A percentile compares a stretch with the other conserved stretches of the same genome.
Conservation (phyloP, 2,329 filamentous ascomycete genomes). For the Epichloe uncinata region DNA sequence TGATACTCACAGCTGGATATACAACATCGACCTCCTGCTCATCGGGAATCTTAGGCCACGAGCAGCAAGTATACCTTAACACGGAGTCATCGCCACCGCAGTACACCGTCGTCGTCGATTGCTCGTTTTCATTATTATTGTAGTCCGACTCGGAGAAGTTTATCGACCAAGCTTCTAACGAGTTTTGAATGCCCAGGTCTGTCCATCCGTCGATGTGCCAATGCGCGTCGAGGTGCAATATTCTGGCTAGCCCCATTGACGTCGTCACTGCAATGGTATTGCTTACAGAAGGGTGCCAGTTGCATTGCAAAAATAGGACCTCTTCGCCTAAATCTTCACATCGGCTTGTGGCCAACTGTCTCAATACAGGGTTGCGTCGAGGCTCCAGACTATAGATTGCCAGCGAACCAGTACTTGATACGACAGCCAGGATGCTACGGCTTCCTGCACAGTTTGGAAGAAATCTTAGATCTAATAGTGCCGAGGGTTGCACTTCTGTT, state of each 20-base stretch:
- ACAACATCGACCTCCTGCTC: slow-evolving; percentile 3
- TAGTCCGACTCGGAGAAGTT: slow-evolving; percentile 34
- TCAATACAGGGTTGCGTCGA: slow-evolving; percentile 18
- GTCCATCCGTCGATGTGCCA: slow-evolving; percentile 23
- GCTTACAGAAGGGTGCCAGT: slow-evolving; percentile 50
- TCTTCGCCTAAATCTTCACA: slow-evolving; percentile 39
- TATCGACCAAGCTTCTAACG: slow-evolving; percentile 62
- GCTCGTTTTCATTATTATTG: slow-evolving; percentile 5
- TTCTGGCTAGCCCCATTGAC: slow-evolving; percentile 49
- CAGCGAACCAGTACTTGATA: slow-evolving; percentile 63
- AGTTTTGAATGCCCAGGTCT: slow-evolving; percentile 32
- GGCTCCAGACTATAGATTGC: slow-evolving; percentile 47
- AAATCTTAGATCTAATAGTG: slow-evolving; percentile 79
- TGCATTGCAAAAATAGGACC: slow-evolving; percentile 56
- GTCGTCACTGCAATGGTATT: slow-evolving; percentile 56
- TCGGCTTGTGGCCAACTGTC: slow-evolving; percentile 30
- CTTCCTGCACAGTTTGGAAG: slow-evolving; percentile 30
- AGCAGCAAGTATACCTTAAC: slow-evolving; percentile 34
- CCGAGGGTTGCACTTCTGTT: slow-evolving; percentile 50
- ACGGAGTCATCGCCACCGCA: slow-evolving; percentile 66
- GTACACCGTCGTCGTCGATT: slow-evolving; percentile 32
- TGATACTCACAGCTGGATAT: slow-evolving; percentile 20
- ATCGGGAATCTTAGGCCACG: slow-evolving; percentile 9
- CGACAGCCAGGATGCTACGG: slow-evolving; percentile 51
- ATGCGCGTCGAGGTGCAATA: slow-evolving; percentile 35